Conservation (phyloP, 352 stramenopile genomes). For the Stramenopiles sp. region DNA sequence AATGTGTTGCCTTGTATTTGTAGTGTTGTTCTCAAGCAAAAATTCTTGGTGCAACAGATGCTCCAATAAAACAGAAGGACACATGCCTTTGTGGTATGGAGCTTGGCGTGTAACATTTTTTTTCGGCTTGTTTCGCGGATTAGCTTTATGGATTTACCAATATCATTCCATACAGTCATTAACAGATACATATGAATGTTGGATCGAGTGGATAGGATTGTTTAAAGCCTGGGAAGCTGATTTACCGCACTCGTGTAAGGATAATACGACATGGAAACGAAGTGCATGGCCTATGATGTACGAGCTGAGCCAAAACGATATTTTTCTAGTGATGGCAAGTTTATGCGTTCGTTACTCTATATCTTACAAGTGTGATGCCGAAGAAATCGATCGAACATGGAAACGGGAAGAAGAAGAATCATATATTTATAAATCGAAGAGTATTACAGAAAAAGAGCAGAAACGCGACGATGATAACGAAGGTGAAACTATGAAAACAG, state of each 20-base stretch:
- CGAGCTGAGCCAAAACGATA: neutral
- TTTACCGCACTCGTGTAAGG: neutral
- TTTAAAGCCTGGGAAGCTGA: neutral
- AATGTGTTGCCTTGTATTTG: neutral
- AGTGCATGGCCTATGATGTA: neutral
- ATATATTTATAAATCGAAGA: neutral
- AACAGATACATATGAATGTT: neutral
- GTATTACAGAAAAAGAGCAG: neutral
- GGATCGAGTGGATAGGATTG: neutral
- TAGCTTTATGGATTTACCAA: neutral
- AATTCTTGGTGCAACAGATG: too few relatives aligned
- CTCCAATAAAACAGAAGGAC: too few relatives aligned
- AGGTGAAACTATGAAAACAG: too few relatives aligned
- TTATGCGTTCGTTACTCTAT: neutral
- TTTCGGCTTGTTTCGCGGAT: neutral
- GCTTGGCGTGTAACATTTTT: neutral
- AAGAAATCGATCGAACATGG: neutral
- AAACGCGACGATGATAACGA: neutral
- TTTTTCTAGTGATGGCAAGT: neutral
- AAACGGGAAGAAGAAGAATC: neutral
- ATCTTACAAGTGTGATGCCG: neutral
- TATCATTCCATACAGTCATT: neutral
- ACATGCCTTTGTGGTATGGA: neutral
- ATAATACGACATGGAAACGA: neutral
- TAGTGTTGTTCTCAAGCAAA: neutral